Conservation (phyloP, 805 yeast genomes). For the Ogataea saltuana region DNA sequence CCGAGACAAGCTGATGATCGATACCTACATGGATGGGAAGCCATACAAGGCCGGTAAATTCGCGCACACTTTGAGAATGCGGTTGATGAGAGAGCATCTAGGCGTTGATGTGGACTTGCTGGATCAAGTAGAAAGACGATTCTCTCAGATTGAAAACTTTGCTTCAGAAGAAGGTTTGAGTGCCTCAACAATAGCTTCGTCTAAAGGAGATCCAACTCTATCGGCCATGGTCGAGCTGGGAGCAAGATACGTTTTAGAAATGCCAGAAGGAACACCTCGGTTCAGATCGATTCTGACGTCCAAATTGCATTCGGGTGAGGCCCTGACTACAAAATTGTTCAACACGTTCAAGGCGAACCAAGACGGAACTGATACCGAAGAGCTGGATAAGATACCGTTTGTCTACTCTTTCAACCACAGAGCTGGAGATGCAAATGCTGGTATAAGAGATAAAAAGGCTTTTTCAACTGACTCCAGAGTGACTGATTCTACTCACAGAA, state of each 20-base stretch:
- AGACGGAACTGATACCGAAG: slow-evolving; percentile 24
- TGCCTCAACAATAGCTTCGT: slow-evolving; percentile 42
- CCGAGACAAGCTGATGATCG: slow-evolving; percentile 75
- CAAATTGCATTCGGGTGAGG: slow-evolving; percentile 14
- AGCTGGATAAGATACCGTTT: slow-evolving; percentile 30
- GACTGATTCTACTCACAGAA: slow-evolving; percentile 59
- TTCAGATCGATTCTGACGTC: slow-evolving; percentile 19
- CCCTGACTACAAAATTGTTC: slow-evolving; percentile 25
- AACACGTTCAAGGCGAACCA: slow-evolving; percentile 24
- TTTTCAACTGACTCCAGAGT: slow-evolving; percentile 82
- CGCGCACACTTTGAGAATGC: slow-evolving; percentile 83
- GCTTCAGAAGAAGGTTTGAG: slow-evolving; percentile 45
- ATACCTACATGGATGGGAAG: slow-evolving; percentile 75
- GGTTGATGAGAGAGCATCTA: slow-evolving; percentile 94
- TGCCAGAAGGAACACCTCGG: slow-evolving; percentile 34
- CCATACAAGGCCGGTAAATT: slow-evolving; percentile 82
- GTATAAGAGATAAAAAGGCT: slow-evolving; percentile 80
- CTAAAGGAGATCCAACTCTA: slow-evolving; percentile 35
- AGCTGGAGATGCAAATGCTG: slow-evolving; percentile 85
- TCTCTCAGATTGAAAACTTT: slow-evolving; percentile 48
- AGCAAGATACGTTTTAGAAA: slow-evolving; percentile 61
- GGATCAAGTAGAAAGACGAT: slow-evolving; percentile 77
- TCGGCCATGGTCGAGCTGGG: slow-evolving; percentile 80
- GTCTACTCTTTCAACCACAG: slow-evolving; percentile 74
- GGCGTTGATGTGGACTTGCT: slow-evolving; percentile 90